Base-by-base conservation (phyloP, 192 early-diverging fungal species). In the Backusella luteola region DNA sequence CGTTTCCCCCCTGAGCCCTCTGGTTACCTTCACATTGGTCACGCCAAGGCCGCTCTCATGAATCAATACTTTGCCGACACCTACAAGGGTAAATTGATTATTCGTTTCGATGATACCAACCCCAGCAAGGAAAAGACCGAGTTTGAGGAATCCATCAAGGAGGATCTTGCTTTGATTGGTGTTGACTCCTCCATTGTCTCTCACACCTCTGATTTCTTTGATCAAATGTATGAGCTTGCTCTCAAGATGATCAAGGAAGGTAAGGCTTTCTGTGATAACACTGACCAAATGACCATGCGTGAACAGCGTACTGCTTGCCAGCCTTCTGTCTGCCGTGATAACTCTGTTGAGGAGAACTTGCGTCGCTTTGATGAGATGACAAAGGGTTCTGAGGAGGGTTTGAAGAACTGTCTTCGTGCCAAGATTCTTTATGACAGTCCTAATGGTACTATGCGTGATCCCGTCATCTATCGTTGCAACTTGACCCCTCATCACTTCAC, bases 91-190 rank as follows among this genome's bases (percentile, higher is more conserved):
- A 96, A 94, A 80, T 76, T 99, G 78, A 93, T 99, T 73, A 84
- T 99, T 73, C 93, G 98, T 26, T 99, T 99, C 72, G 98, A 99
- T 83, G 97, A 99, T 84, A 98, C 98, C 39, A 99, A 99, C 82
- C 98, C 98, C 14, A 86, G 79, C 66, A 99, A 99, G 86, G 98
- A 99, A 85, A 96, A 95, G 89, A 70, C 74, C 12, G 98, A 99
- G 87, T 99, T 96, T 73, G 96, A 99, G 87, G 91, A 97, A 66
- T 84, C 91, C 21, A 99, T 99, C 81, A 93, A 92, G 77, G 96
- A 97, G 89, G 98, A 99, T 80, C 82, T 99, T 79, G 53, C 81
- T n/a, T 84, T 96, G 56, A 87, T 99, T 36, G 97, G 94, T 32
- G 94, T 99, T 79, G 82, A 87, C 66, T 88, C 90, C 11, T 93